phyloP scores from a whole-genome alignment of 2,329 filamentous ascomycete genomes.

The Cordyceps tenuipes region DNA sequence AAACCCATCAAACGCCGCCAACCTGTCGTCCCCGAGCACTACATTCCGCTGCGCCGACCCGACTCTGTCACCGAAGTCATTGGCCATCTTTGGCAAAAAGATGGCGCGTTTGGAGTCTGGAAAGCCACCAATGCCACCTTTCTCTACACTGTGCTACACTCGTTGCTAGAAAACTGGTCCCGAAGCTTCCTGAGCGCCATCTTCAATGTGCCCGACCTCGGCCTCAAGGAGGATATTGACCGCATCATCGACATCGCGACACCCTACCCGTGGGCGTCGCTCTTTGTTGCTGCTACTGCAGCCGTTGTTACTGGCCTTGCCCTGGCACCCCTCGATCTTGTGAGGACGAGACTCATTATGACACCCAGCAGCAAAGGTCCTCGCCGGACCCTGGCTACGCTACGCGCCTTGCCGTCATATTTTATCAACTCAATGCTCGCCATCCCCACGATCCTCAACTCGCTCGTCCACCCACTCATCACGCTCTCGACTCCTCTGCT shows the following conservation, averaged over 20 bases:
- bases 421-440: slow-evolving; percentile 62
- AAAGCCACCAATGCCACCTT: slow-evolving; percentile 91
- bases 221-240: slow-evolving; percentile 67
- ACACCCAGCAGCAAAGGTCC: slow-evolving; percentile 69
- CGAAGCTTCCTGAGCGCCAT: slow-evolving; percentile 84
- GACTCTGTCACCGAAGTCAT: slow-evolving; percentile 83
- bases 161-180: slow-evolving; percentile 85
- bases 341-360: slow-evolving; percentile 78
- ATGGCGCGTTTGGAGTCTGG: slow-evolving; percentile 88
- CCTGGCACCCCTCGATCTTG: slow-evolving; percentile 79
- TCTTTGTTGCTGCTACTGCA: slow-evolving; percentile 60
- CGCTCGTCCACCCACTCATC: slow-evolving; percentile 74
- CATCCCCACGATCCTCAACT: slow-evolving; percentile 79
- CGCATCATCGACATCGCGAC: slow-evolving; percentile 65
- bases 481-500: slow-evolving; percentile 76
- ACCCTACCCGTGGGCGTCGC: slow-evolving; percentile 71
- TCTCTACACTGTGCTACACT: slow-evolving; percentile 77
- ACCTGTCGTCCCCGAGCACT: slow-evolving; percentile 39
- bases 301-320: slow-evolving; percentile 68
- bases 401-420: slow-evolving; percentile 72
- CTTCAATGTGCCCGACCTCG: slow-evolving; percentile 80
- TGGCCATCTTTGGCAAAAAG: slow-evolving; percentile 78
- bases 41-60: slow-evolving; percentile 61
- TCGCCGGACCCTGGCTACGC: slow-evolving; percentile 67
- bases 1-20: slow-evolving; percentile 23